A percentile compares a stretch with the other conserved stretches of the same genome.
Conservation (phyloP, 495 filamentous ascomycete genomes). For the Lasiosphaeria miniovina region DNA sequence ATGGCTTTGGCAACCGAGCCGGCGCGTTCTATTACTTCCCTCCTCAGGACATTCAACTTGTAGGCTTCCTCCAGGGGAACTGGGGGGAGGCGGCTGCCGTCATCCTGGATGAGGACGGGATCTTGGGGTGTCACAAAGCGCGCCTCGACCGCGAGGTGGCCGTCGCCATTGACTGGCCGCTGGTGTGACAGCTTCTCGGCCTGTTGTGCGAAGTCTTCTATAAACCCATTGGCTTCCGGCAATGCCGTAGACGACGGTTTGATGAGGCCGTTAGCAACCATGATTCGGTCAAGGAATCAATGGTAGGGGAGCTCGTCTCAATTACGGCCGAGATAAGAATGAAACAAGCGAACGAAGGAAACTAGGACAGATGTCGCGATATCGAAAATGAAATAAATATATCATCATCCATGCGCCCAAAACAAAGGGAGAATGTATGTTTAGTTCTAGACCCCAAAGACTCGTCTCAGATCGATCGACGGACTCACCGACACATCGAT, state of each 20-base stretch:
- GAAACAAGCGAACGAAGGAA: too few species aligned
- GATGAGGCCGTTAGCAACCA: not conserved
- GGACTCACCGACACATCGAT: too few species aligned
- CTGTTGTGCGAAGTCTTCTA: constrained; percentile 48
- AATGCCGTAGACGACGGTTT: not conserved
- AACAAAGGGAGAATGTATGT: too few species aligned
- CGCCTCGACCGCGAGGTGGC: constrained; percentile 58
- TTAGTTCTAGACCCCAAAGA: too few species aligned
- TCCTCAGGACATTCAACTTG: constrained; percentile 61
- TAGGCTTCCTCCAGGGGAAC: constrained; percentile 64
- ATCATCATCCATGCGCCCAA: too few species aligned
- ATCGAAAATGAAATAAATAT: too few species aligned
- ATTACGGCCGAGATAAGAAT: too few species aligned
- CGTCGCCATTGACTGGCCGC: constrained; percentile 22
- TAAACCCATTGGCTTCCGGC: not conserved
- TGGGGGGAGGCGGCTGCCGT: constrained; percentile 61
- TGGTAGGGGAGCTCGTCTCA: too few species aligned
- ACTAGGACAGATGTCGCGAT: too few species aligned
- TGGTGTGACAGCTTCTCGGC: constrained; percentile 58
- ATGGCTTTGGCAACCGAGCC: constrained; percentile 15
- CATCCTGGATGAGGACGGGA: constrained; percentile 64
- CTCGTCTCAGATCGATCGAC: too few species aligned
- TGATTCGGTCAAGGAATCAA: too few species aligned
- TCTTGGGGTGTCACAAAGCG: constrained; percentile 67
- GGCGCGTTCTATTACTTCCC: constrained; percentile 41